Base-by-base conservation (phyloP, 441 rosid genomes). In the Erysimum pusillum region DNA sequence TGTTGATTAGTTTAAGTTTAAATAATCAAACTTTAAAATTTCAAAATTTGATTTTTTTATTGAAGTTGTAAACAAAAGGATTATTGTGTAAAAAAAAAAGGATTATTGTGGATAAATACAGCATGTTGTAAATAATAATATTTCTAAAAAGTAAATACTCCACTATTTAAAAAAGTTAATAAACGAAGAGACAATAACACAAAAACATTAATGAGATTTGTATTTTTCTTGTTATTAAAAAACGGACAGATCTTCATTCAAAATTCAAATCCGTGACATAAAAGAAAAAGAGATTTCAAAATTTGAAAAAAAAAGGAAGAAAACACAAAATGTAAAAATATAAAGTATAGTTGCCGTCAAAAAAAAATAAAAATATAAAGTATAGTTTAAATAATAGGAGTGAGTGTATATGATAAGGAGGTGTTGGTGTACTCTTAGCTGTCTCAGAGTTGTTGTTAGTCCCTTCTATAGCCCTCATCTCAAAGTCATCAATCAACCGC, bases 401-500 rank as follows among this genome's bases (percentile, higher is more conserved):
- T 76, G 73, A 72, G 63, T 70, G 69, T 70, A 70, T 64, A 64
- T 77, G 72, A 77, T 60, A 78, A 39, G 59, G 70, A 13, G 69
- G 51, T 38, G 76, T 71, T 35, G 74, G 62, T 41, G 41, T 17
- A 28, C 3, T n/a, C 45, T 32, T 67, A 78, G 81, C 81, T 77
- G 81, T 36, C 77, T 32, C 73, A 77, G 13, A 59, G 81, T 72
- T 78, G 77, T 78, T 52, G 32, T 34, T 61, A 18, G 31, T 13
- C 20, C 25, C 25, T 56, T 57, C 45, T 61, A 0, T 34, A 46
- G 67, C 49, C 38, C 38, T 65, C 54, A 13, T 65, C 73, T 75
- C 79, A 46, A 75, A 66, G 44, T 74, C 78, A 48, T 41, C 68
- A 59, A 51, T 69, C 79, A 76, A 68, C 79, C 79, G 79, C 79